phyloP scores from a whole-genome alignment of 345 rosid species.

The Atalantia buxifolia region DNA sequence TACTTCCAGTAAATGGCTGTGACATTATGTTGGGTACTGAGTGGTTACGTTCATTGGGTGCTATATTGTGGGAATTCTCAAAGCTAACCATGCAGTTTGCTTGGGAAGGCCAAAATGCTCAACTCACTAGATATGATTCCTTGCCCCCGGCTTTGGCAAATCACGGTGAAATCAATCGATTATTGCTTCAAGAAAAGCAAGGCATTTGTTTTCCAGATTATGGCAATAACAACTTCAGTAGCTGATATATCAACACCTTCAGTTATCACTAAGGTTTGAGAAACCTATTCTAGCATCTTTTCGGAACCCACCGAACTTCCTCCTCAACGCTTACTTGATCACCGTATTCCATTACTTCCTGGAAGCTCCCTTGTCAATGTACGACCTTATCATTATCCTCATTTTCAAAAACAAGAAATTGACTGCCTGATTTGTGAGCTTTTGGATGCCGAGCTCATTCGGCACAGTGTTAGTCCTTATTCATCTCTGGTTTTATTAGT shows the following conservation, averaged over 20 bases:
- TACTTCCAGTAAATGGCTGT: not conserved
- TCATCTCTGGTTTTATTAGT: not conserved
- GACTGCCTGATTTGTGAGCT: no score
- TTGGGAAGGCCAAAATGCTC: not conserved
- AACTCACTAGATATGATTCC: not conserved
- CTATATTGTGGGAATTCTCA: not conserved
- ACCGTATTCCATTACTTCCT: not conserved
- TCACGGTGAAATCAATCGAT: not conserved
- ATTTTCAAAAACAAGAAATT: no score
- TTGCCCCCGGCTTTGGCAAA: not conserved
- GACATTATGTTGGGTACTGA: not conserved
- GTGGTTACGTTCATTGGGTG: not conserved
- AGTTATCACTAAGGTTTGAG: not conserved
- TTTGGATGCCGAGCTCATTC: no score
- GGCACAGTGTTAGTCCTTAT: not conserved
- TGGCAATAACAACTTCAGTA: not conserved
- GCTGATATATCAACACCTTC: not conserved
- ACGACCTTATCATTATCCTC: not conserved
- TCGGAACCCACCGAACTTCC: not conserved
- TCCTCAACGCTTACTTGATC: not conserved
- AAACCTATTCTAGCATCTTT: not conserved
- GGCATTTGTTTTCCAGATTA: not conserved
- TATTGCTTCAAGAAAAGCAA: not conserved
- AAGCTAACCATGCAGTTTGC: not conserved
- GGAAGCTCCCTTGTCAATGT: not conserved